Evolutionary conservation across 73 alveolate species (phyloP).

Genomic region (Effrenium voratum): DNA sequence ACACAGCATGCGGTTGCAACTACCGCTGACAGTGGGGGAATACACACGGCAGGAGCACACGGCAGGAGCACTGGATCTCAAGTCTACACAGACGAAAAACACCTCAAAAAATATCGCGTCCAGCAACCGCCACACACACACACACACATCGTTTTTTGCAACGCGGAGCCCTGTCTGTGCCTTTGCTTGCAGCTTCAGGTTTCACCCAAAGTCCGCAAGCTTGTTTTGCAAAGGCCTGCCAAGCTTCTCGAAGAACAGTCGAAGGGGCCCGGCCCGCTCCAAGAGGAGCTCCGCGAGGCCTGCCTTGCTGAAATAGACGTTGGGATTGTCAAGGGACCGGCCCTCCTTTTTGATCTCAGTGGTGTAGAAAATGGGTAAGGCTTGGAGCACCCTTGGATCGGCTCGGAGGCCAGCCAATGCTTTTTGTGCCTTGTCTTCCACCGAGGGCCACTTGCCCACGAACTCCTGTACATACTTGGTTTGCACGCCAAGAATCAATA

Average conservation of each 20-base stretch:
- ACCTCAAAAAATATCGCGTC: too few relatives aligned
- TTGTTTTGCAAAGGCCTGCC: neutral
- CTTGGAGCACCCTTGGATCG: neutral
- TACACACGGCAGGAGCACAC: too few relatives aligned
- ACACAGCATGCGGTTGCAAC: too few relatives aligned
- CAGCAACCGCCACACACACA: too few relatives aligned
- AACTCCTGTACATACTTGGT: neutral
- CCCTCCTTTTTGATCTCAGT: neutral
- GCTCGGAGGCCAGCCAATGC: neutral
- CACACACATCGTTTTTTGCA: too few relatives aligned
- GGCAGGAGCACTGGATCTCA: too few relatives aligned
- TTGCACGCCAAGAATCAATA: neutral
- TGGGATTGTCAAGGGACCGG: neutral
- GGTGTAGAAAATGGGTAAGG: conserved; percentile 6
- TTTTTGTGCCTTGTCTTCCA: neutral
- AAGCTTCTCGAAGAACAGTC: conserved; percentile 3
- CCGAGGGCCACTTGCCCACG: neutral
- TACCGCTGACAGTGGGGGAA: too few relatives aligned
- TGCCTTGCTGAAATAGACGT: neutral
- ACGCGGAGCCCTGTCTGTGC: too few relatives aligned
- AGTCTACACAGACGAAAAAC: too few relatives aligned
- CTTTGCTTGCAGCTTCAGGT: too few relatives aligned
- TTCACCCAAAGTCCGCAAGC: conserved; percentile 16
- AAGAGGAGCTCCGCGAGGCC: neutral
- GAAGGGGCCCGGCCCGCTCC: conserved; percentile 12